Percentiles rank a stretch among this genome's conserved stretches.
phyloP scores from a whole-genome alignment of 2,329 filamentous ascomycete genomes.

The Capronia coronata region DNA sequence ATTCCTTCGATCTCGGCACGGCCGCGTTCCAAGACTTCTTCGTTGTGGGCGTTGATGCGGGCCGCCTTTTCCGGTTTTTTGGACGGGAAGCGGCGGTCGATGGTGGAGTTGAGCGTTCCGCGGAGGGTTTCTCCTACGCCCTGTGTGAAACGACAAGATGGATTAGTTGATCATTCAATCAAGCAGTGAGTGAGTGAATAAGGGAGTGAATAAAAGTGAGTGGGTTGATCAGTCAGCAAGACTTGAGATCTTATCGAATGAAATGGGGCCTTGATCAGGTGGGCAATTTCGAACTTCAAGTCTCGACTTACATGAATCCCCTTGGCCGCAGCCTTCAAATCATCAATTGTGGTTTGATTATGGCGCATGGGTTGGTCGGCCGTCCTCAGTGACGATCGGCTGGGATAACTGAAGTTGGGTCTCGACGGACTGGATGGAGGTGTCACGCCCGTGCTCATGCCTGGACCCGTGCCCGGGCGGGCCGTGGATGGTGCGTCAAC shows the following conservation, averaged over 20 bases:
- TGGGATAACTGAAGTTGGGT: conserved; percentile 27
- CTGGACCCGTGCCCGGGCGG: conserved; percentile 6
- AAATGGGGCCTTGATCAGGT: too few species aligned
- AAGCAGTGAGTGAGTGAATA: neutral
- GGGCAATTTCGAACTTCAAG: neutral
- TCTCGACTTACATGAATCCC: conserved; percentile 26
- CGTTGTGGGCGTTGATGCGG: conserved; percentile 18
- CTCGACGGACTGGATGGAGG: conserved; percentile 16
- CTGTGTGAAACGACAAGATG: conserved; percentile 1
- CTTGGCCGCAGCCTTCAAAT: conserved; percentile 24
- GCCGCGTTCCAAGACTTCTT: conserved; percentile 19
- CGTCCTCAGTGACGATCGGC: conserved; percentile 17
- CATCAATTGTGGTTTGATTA: conserved; percentile 22
- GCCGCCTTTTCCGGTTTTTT: conserved; percentile 26
- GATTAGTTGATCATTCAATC: neutral
- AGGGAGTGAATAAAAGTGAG: neutral
- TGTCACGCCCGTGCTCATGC: neutral
- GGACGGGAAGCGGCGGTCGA: conserved; percentile 22
- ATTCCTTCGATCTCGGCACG: conserved; percentile 22
- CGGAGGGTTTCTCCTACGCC: conserved; percentile 28
- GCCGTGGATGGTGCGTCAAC: conserved; percentile 13
- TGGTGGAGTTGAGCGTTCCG: conserved; percentile 23
- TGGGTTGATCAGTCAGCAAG: neutral
- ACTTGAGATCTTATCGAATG: too few species aligned
- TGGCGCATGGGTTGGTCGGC: conserved; percentile 20